A percentile compares a stretch with the other conserved stretches of the same genome.
Conservation (phyloP, 768 basidiomycete genomes). For the Hericium alpestre region DNA sequence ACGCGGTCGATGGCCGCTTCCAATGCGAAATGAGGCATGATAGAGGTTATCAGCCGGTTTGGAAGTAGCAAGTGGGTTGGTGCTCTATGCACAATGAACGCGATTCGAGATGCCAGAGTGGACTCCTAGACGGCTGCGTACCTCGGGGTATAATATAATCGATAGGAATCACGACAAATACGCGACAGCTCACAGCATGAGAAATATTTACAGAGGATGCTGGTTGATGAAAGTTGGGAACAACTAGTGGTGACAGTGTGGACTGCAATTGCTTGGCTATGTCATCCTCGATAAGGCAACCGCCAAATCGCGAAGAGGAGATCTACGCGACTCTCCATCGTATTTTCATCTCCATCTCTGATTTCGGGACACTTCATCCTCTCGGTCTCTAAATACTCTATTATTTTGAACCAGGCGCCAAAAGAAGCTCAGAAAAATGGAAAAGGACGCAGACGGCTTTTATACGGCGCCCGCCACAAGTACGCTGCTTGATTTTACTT, state of each 20-base stretch:
- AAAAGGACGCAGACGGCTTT: conserved; percentile 76
- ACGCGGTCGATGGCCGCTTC: background rate
- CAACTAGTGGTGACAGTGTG: too few species aligned
- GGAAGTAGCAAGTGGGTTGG: too few species aligned
- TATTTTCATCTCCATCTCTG: background rate
- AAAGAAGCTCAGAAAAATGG: conserved; percentile 27
- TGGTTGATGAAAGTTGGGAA: too few species aligned
- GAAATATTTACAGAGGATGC: too few species aligned
- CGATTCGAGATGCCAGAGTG: too few species aligned
- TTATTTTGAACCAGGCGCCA: background rate
- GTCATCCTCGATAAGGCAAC: too few species aligned
- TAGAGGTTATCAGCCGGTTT: background rate
- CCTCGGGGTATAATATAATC: too few species aligned
- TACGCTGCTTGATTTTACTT: background rate
- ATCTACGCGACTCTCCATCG: background rate
- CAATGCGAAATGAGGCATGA: background rate
- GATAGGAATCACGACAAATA: too few species aligned
- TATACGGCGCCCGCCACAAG: conserved; percentile 38
- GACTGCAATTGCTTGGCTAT: too few species aligned
- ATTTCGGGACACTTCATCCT: background rate
- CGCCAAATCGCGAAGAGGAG: background rate
- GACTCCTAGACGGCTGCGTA: too few species aligned
- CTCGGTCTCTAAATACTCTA: background rate
- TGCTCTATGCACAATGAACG: too few species aligned
- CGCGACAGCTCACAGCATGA: too few species aligned